Evolutionary conservation across 345 rosid species (phyloP).

Genomic region (Linum usitatissimum): DNA sequence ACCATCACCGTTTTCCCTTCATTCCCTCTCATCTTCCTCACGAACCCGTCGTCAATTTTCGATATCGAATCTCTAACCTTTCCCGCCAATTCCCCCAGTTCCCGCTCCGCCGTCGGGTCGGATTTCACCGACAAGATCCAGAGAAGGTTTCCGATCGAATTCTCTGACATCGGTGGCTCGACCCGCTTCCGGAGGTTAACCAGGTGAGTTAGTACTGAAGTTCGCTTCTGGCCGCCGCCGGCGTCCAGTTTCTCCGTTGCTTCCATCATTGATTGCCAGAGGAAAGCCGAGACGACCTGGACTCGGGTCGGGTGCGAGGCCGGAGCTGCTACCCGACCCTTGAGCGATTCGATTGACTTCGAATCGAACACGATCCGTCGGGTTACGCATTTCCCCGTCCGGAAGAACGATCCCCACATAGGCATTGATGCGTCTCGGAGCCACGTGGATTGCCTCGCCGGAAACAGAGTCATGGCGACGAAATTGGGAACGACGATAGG

Average conservation of each 20-base stretch:
- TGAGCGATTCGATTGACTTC: background rate
- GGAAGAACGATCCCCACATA: conserved; percentile 26
- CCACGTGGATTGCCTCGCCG: conserved; percentile 22
- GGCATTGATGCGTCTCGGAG: conserved; percentile 17
- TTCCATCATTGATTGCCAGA: conserved; percentile 20
- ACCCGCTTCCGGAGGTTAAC: conserved; percentile 33
- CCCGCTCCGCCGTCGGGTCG: conserved; percentile 1
- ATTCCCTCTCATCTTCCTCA: conserved; percentile 11
- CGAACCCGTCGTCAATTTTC: conserved; percentile 19
- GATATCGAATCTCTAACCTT: conserved; percentile 19
- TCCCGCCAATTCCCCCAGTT: conserved; percentile 17
- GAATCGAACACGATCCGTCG: conserved; percentile 14
- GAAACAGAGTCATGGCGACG: conserved; percentile 24
- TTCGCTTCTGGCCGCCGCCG: conserved; percentile 13
- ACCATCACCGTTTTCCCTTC: conserved; percentile 12
- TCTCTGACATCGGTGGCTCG: conserved; percentile 12
- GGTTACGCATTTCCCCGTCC: conserved; percentile 22
- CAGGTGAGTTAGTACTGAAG: conserved; percentile 20
- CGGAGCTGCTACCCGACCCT: background rate
- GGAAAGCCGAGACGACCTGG: conserved; percentile 14
- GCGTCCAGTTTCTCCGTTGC: conserved; percentile 13
- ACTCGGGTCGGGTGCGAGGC: conserved; percentile 14
- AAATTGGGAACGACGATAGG: conserved; percentile 13
- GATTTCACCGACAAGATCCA: conserved; percentile 25
- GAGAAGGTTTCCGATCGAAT: conserved; percentile 21